Evolutionary conservation across 2,329 filamentous ascomycete genomes (phyloP).

Genomic region (Sarocladium kiliense): DNA sequence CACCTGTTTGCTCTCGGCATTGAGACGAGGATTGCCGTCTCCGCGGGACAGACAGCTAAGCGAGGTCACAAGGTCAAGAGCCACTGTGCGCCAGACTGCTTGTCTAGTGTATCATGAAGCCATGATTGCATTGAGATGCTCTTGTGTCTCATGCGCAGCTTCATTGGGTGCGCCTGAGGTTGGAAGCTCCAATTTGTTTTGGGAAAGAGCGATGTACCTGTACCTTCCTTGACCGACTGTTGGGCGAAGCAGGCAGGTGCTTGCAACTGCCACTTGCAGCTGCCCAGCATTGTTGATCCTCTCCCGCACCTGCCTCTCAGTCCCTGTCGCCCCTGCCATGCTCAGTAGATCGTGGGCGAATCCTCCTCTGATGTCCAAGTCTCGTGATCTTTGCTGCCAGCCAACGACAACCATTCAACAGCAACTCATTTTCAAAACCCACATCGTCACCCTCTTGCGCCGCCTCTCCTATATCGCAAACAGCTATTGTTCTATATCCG

Average conservation of each 20-base stretch:
- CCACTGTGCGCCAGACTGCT: no score
- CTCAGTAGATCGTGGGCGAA: no score
- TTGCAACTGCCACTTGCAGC: not conserved
- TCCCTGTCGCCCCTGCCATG: not conserved
- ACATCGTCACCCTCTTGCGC: not conserved
- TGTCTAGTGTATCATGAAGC: not conserved
- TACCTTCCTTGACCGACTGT: not conserved
- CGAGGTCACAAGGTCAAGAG: no score
- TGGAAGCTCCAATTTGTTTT: not conserved
- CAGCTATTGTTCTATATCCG: not conserved
- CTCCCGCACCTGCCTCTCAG: not conserved
- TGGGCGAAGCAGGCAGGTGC: not conserved
- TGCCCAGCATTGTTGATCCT: slow-evolving; percentile 1
- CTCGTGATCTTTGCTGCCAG: not conserved
- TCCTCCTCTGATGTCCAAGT: not conserved
- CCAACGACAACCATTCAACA: not conserved
- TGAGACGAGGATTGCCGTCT: no score
- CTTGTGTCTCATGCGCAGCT: not conserved
- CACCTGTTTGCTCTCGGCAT: no score
- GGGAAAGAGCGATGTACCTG: not conserved
- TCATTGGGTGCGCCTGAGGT: not conserved
- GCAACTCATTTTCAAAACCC: not conserved
- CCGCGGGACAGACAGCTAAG: no score
- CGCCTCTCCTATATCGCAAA: not conserved
- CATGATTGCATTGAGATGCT: not conserved